Percentiles rank a stretch among this genome's conserved stretches.
phyloP scores from a whole-genome alignment of 176 grass and related monocot species.

The Carex cristatella region DNA sequence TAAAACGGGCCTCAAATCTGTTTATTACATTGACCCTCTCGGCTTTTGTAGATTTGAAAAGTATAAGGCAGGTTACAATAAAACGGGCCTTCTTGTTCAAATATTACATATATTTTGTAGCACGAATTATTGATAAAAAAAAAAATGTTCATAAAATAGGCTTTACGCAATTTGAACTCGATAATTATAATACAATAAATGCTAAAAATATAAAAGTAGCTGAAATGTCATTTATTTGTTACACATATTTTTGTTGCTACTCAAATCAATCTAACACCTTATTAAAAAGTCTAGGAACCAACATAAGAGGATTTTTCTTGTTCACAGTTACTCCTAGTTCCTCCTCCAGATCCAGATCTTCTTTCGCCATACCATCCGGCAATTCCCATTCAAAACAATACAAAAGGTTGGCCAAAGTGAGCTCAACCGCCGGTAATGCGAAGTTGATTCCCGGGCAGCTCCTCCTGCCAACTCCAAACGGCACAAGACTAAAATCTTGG shows the following conservation, averaged over 20 bases:
- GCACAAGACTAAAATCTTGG: constrained; percentile 43
- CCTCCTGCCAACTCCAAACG: constrained; percentile 57
- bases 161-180: background rate
- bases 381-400: constrained; percentile 52
- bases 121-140: background rate
- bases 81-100: background rate
- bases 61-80: background rate
- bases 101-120: background rate
- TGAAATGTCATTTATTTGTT: background rate
- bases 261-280: background rate
- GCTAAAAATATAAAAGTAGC: background rate
- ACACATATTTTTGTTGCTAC: background rate
- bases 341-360: constrained; percentile 44
- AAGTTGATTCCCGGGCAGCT: constrained; percentile 70
- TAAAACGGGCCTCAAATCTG: background rate
- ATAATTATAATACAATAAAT: background rate
- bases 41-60: background rate
- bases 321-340: constrained; percentile 28
- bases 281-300: constrained; percentile 9
- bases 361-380: background rate
- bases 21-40: background rate
- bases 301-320: constrained; percentile 50
- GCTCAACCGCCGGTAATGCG: constrained; percentile 39
- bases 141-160: background rate
- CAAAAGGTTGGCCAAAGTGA: constrained; percentile 58